Evolutionary conservation across 768 basidiomycete species (phyloP).

Genomic region (Mycena chlorophos): DNA sequence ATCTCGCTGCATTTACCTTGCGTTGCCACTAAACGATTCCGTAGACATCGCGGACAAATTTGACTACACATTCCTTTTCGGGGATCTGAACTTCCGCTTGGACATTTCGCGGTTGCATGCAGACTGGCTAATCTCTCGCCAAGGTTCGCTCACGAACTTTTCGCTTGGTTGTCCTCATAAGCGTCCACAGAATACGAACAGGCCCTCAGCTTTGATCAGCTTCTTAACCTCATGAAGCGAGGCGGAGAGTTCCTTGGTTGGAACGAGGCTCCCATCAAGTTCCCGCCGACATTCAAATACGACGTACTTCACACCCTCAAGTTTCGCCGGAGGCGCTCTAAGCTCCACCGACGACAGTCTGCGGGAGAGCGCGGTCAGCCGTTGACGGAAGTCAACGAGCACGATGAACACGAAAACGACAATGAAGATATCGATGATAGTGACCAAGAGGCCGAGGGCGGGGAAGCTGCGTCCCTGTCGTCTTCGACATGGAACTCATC

Average conservation of each 20-base stretch:
- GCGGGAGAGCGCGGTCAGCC: conserved; percentile 34
- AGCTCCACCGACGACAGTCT: conserved; percentile 36
- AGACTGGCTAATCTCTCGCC: conserved; percentile 87
- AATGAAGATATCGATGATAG: conserved; percentile 43
- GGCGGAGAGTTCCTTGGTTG: conserved; percentile 75
- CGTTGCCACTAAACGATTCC: neutral
- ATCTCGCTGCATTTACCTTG: conserved; percentile 2
- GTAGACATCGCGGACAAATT: conserved; percentile 84
- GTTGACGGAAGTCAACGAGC: conserved; percentile 43
- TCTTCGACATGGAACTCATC: conserved; percentile 54
- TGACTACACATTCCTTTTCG: conserved; percentile 85
- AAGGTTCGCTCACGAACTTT: conserved; percentile 46
- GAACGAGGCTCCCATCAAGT: conserved; percentile 74
- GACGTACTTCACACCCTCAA: conserved; percentile 68
- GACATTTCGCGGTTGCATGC: conserved; percentile 89
- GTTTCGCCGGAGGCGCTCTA: conserved; percentile 42
- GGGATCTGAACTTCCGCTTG: conserved; percentile 90
- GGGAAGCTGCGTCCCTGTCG: conserved; percentile 52
- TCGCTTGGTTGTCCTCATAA: conserved; percentile 14
- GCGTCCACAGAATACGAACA: conserved; percentile 71
- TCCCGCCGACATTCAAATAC: conserved; percentile 94
- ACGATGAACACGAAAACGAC: conserved; percentile 28
- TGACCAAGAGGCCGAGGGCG: conserved; percentile 42
- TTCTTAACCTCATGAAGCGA: conserved; percentile 73
- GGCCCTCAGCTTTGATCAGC: conserved; percentile 89